These are phyloP conservation scores for Astragalus glycyphyllos DNA, from an alignment of 306 rosid species.

Conservation along the genomic window DNA sequence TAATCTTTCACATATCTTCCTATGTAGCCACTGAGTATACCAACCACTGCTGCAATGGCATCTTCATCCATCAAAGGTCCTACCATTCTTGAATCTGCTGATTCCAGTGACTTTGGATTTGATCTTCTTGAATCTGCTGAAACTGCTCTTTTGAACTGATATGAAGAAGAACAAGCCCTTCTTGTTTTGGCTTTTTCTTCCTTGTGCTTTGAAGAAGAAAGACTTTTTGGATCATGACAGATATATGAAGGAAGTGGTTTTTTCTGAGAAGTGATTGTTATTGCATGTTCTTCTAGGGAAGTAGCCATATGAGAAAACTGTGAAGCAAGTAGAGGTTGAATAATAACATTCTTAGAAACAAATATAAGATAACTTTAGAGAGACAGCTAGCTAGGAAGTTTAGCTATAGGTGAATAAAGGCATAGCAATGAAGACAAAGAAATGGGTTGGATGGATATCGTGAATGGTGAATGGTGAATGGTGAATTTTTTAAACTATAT, in stretches of 20 bases:
- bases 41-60: constrained; percentile 64
- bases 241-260: constrained; percentile 57
- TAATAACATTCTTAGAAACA: constrained; percentile 48
- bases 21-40: constrained; percentile 72
- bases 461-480: constrained; percentile 44
- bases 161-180: constrained; percentile 51
- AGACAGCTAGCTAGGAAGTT: constrained; percentile 46
- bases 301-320: constrained; percentile 52
- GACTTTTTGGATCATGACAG: constrained; percentile 57
- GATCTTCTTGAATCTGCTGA: constrained; percentile 56
- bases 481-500: constrained; percentile 33
- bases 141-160: constrained; percentile 47
- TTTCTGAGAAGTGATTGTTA: constrained; percentile 9
- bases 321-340: constrained; percentile 43
- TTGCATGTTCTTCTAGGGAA: constrained; percentile 50
- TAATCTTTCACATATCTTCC: constrained; percentile 73
- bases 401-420: constrained; percentile 30
- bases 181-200: constrained; percentile 30
- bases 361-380: constrained; percentile 37
- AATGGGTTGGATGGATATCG: constrained; percentile 44
- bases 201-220: constrained; percentile 45
- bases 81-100: constrained; percentile 49
- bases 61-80: constrained; percentile 62
- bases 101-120: constrained; percentile 47
- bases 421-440: constrained; percentile 45